Evolutionary conservation across 1,139 yeast genomes (phyloP).

Genomic region (Kazachstania sp.): DNA sequence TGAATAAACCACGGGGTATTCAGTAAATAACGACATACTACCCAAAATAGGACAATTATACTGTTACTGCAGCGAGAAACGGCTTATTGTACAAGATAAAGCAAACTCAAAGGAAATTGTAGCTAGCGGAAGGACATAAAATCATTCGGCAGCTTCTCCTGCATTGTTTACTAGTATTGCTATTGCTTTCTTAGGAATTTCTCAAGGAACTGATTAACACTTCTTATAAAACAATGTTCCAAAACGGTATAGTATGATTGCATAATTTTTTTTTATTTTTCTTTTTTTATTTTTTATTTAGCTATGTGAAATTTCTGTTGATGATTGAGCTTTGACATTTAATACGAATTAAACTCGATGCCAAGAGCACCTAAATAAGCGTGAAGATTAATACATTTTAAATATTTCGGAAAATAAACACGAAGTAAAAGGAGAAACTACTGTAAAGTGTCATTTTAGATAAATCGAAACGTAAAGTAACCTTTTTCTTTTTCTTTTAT

Average conservation of each 20-base stretch:
- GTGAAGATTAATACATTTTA: too few species aligned
- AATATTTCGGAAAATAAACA: too few species aligned
- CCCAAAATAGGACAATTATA: not conserved
- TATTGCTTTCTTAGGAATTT: not conserved
- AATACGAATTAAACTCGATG: not conserved
- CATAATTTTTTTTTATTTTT: not conserved
- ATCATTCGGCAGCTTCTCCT: not conserved
- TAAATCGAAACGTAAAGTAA: too few species aligned
- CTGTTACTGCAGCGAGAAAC: not conserved
- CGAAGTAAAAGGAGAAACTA: too few species aligned
- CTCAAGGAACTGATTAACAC: not conserved
- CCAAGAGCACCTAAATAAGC: not conserved
- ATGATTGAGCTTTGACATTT: not conserved
- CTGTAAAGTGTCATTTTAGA: too few species aligned
- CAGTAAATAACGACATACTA: not conserved
- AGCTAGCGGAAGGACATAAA: not conserved
- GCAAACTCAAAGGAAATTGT: not conserved
- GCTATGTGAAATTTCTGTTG: not conserved
- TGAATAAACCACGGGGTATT: not conserved
- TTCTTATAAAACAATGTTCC: conserved; percentile 1
- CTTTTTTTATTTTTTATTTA: not conserved
- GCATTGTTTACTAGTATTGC: not conserved
- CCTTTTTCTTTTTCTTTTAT: too few species aligned
- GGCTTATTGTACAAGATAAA: not conserved
- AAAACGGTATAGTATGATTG: conserved; percentile 5